A percentile compares a stretch with the other conserved stretches of the same genome.
Evolutionary conservation across 441 rosid species (phyloP).

Genomic region (Rhodomyrtus psidioides): DNA sequence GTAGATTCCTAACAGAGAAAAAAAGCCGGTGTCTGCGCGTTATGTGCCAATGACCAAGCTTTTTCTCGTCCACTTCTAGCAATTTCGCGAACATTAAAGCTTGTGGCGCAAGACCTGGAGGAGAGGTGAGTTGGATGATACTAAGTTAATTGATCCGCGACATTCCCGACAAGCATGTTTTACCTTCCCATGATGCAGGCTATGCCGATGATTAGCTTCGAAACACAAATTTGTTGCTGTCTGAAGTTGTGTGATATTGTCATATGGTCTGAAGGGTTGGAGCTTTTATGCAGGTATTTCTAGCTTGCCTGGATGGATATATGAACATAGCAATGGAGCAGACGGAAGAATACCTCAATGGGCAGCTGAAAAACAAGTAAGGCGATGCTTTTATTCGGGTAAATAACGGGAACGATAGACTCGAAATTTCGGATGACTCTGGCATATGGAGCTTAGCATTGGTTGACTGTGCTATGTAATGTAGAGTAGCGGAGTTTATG

Average conservation of each 20-base stretch:
- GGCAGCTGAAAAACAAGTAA: conserved; percentile 74
- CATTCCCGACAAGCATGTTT: background rate
- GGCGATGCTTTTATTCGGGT: conserved; percentile 93
- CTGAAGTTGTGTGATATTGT: background rate
- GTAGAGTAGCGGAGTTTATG: background rate
- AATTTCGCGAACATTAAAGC: background rate
- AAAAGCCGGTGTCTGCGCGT: background rate
- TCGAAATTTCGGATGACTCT: background rate
- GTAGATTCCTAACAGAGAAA: background rate
- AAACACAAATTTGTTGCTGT: accelerated
- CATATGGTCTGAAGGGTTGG: background rate
- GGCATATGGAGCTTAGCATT: conserved; percentile 58
- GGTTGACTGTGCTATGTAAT: background rate
- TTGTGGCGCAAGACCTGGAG: background rate
- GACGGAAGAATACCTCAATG: conserved; percentile 70
- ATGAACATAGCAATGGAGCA: conserved; percentile 97
- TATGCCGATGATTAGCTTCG: background rate
- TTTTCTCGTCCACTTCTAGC: background rate
- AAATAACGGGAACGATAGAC: conserved; percentile 43
- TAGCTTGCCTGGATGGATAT: conserved; percentile 88
- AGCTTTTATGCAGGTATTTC: background rate
- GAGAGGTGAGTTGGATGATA: background rate
- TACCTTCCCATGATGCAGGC: background rate
- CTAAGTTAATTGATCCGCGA: background rate
- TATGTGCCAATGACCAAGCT: background rate